These are phyloP conservation scores for Diophrys appendiculata DNA, from an alignment of 73 alveolate genomes.

Conservation along the genomic window DNA sequence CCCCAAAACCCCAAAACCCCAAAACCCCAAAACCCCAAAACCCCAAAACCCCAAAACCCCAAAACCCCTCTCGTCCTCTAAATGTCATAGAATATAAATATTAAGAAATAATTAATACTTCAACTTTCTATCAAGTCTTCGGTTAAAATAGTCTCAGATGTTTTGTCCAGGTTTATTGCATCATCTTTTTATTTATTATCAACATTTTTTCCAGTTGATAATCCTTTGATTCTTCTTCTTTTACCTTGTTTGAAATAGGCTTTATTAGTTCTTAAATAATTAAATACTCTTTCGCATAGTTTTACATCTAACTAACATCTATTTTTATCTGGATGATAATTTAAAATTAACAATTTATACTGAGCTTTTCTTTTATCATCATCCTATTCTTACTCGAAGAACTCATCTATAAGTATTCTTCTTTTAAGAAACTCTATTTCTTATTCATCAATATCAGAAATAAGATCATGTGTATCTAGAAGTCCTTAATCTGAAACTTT, in stretches of 20 bases:
- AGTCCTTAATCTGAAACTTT: neutral
- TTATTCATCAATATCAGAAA: neutral
- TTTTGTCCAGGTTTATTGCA: too few relatives aligned
- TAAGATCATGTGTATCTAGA: neutral
- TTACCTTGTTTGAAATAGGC: neutral
- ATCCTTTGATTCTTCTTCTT: neutral
- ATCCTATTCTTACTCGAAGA: neutral
- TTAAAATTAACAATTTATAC: neutral
- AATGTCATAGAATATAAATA: too few relatives aligned
- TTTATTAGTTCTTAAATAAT: too few relatives aligned
- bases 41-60: too few relatives aligned
- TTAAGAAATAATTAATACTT: too few relatives aligned
- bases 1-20: too few relatives aligned
- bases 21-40: too few relatives aligned
- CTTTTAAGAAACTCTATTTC: constrained; percentile 8
- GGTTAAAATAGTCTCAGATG: too few relatives aligned
- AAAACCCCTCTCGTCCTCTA: too few relatives aligned
- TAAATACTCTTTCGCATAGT: neutral
- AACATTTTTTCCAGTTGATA: neutral
- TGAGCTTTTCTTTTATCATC: neutral
- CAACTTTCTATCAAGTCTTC: too few relatives aligned
- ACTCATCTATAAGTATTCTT: constrained; percentile 1
- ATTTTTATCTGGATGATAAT: constrained; percentile 1
- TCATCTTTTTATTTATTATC: neutral
- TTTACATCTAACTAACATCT: neutral